Evolutionary conservation across 176 grass and related monocot genomes (phyloP).

Genomic region (Themeda triandra): DNA sequence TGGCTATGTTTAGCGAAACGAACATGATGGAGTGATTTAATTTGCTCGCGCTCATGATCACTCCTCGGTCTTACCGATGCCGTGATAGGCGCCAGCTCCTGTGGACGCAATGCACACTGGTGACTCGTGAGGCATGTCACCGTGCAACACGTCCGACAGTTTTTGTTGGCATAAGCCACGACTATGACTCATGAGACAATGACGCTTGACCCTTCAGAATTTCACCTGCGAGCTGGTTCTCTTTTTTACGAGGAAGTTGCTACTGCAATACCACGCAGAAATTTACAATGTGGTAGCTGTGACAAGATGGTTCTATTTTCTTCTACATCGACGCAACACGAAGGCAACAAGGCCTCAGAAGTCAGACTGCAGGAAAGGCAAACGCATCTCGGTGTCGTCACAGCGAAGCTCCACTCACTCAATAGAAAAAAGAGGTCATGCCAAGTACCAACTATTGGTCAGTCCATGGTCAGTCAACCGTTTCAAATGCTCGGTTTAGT

Average conservation of each 20-base stretch:
- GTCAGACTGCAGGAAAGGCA: no score
- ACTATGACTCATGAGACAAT: background rate
- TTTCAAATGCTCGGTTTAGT: slow-evolving; percentile 5
- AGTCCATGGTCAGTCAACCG: background rate
- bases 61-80: background rate
- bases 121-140: background rate
- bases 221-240: background rate
- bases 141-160: background rate
- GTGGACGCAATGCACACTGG: background rate
- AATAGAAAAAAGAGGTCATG: background rate
- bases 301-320: no score
- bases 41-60: background rate
- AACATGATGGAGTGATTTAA: no score
- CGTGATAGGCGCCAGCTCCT: background rate
- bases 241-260: background rate
- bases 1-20: no score
- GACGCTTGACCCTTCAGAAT: background rate
- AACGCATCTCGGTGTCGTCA: background rate
- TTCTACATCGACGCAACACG: no score
- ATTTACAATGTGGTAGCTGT: background rate
- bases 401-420: background rate
- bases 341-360: no score
- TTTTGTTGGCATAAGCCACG: background rate
- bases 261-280: background rate
- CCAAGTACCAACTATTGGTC: background rate